These are phyloP conservation scores for Talaromyces sp. DNA, from an alignment of 2,329 filamentous ascomycete genomes.

Conservation along the genomic window DNA sequence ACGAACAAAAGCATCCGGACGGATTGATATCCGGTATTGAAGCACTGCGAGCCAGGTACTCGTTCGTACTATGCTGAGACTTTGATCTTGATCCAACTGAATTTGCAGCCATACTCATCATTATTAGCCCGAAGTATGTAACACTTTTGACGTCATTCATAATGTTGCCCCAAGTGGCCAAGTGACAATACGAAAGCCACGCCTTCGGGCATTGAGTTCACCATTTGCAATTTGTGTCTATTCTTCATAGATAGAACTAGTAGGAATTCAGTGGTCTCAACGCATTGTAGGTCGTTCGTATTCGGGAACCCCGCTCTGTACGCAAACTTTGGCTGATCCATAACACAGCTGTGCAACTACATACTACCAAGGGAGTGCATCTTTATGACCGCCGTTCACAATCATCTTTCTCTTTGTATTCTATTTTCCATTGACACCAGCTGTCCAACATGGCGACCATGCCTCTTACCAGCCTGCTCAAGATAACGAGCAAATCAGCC, in stretches of 20 bases:
- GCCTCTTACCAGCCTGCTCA: slow-evolving; percentile 57
- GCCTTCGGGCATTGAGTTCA: background rate
- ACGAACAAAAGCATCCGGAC: background rate
- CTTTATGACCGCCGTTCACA: background rate
- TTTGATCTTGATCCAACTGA: background rate
- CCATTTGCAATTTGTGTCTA: background rate
- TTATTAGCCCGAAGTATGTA: background rate
- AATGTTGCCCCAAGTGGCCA: slow-evolving; percentile 4
- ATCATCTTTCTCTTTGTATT: no score
- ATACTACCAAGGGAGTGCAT: background rate
- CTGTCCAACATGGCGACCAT: slow-evolving; percentile 24
- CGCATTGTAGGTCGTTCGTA: no score
- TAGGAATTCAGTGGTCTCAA: background rate
- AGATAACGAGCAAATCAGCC: slow-evolving; percentile 45
- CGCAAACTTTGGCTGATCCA: background rate
- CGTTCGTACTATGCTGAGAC: no score
- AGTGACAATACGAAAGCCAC: background rate
- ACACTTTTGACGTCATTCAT: slow-evolving; percentile 7
- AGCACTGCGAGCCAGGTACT: background rate
- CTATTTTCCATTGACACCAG: background rate
- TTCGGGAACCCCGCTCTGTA: background rate
- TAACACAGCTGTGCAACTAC: background rate
- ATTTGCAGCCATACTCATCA: background rate
- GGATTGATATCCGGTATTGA: background rate
- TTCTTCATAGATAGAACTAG: background rate